Percentiles rank a stretch among this genome's conserved stretches.
These are phyloP conservation scores for Houttuynia cordata DNA, from an alignment of 164 flowering plant species.

Conservation along the genomic window DNA sequence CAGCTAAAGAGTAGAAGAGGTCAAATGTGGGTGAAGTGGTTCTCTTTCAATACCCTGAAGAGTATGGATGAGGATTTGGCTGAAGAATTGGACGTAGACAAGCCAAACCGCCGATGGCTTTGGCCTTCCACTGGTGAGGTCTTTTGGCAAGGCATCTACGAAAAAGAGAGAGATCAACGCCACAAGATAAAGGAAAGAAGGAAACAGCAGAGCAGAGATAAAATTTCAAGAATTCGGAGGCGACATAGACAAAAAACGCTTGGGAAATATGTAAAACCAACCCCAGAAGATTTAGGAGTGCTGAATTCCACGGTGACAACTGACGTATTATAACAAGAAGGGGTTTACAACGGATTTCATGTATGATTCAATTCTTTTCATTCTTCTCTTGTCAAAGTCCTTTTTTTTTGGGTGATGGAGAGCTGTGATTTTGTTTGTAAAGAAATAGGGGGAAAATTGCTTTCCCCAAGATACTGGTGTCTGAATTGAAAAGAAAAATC, in stretches of 20 bases:
- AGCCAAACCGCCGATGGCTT: conserved; percentile 43
- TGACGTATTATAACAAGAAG: not conserved
- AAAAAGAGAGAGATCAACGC: conserved; percentile 54
- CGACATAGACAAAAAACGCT: conserved; percentile 48
- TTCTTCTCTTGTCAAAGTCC: conserved; percentile 3
- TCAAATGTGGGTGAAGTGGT: conserved; percentile 89
- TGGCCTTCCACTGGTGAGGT: conserved; percentile 98
- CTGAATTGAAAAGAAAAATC: not conserved
- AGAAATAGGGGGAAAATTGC: not conserved
- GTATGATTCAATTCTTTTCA: conserved; percentile 23
- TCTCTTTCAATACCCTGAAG: conserved; percentile 60
- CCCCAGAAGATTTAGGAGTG: conserved; percentile 30
- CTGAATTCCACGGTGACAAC: conserved; percentile 22
- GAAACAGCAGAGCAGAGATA: conserved; percentile 60
- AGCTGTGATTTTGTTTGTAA: not conserved
- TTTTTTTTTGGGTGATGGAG: conserved; percentile 10
- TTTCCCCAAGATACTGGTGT: not conserved
- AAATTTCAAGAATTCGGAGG: conserved; percentile 42
- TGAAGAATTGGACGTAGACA: conserved; percentile 68
- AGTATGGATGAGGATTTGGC: conserved; percentile 96
- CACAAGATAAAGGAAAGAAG: conserved; percentile 49
- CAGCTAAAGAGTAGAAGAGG: conserved; percentile 52
- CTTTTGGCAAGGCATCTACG: conserved; percentile 74
- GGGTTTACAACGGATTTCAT: conserved; percentile 4
- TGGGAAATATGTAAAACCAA: conserved; percentile 87